Evolutionary conservation across 257 asterid species (phyloP), one percentile per base, ranked within the genome.

Genomic region (Solanum commersonii): DNA sequence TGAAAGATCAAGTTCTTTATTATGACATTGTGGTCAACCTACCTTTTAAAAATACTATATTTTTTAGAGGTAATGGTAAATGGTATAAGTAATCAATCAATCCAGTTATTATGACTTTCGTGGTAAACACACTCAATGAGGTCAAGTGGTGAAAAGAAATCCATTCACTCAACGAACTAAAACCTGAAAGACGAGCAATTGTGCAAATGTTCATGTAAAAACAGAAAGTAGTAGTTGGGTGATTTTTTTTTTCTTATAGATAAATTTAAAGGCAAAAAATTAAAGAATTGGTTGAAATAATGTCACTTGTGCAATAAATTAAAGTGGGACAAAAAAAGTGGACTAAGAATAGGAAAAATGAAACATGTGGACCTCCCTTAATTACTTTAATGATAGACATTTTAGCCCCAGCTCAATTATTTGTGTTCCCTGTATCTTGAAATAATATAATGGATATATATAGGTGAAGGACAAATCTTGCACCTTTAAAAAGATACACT

Each of bases 371-470:
- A 27, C 85, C 85, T n/a, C 40, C 68, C 68, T 46, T 46, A 46
- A 29, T 29, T 46, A 81, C 27, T 81, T 79, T 79, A 16, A n/a
- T 44, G 65, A 25, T 15, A 27, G 63, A 25, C 22, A 40, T n/a
- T n/a, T 40, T 42, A 78, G 65, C 15, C 68, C 40, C 25, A 16
- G 16, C 16, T 81, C 85, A 81, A 81, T 44, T 81, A 81, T 81
- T 81, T 81, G 85, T 10, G n/a, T 81, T 29, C 27, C 68, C 20
- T 20, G 33, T 76, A 5, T 29, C 56, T 23, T 77, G 49, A 77
- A 23, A 77, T 7, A 77, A 77, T 23, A 77, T 37, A 77, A 38
- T 76, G 83, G 56, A 73, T 42, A 73, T 42, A 73, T 35, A 34
- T 34, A 20, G 81, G 49, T 35, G 49, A 73, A 34, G 35, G 20